phyloP scores from a whole-genome alignment of 441 rosid genomes.

The Croton setiger region DNA sequence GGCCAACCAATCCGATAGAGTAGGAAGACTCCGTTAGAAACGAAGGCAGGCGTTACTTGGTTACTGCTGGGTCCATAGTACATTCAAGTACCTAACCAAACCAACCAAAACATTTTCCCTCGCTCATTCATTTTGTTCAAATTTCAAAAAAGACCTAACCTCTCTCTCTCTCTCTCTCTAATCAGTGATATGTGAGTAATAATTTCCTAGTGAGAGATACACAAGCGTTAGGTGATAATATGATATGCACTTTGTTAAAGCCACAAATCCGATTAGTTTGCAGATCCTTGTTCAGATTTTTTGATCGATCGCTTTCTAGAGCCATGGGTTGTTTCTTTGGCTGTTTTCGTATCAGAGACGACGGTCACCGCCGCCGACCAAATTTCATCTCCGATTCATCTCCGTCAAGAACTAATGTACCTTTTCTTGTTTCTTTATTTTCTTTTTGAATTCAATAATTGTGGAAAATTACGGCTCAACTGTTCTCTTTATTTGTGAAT shows the following conservation, averaged over 20 bases:
- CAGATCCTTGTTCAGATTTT: conserved; percentile 40
- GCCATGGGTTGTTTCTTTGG: conserved; percentile 81
- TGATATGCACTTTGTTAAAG: conserved; percentile 42
- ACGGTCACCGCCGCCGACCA: conserved; percentile 17
- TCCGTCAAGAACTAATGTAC: conserved; percentile 33
- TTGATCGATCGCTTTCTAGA: conserved; percentile 40
- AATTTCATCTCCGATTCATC: conserved; percentile 25
- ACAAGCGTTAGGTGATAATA: conserved; percentile 34
- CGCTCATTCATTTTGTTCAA: conserved; percentile 52
- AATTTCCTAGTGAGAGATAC: conserved; percentile 2
- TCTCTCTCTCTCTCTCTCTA: conserved; percentile 11
- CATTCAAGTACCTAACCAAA: background rate
- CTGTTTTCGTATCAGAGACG: conserved; percentile 66
- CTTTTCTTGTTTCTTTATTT: too few relatives aligned
- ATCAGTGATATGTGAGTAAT: conserved; percentile 19
- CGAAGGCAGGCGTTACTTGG: background rate
- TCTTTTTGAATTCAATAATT: background rate
- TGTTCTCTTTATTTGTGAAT: conserved; percentile 1
- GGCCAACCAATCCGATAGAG: too few relatives aligned
- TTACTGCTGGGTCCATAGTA: background rate
- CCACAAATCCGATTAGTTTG: conserved; percentile 29
- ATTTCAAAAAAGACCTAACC: conserved; percentile 43
- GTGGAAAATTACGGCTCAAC: conserved; percentile 2
- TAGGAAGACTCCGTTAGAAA: too few relatives aligned
- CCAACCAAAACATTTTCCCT: conserved; percentile 18